These are phyloP conservation scores for Uronychia binucleata DNA, from an alignment of 73 alveolate species.

Conservation along the genomic window DNA sequence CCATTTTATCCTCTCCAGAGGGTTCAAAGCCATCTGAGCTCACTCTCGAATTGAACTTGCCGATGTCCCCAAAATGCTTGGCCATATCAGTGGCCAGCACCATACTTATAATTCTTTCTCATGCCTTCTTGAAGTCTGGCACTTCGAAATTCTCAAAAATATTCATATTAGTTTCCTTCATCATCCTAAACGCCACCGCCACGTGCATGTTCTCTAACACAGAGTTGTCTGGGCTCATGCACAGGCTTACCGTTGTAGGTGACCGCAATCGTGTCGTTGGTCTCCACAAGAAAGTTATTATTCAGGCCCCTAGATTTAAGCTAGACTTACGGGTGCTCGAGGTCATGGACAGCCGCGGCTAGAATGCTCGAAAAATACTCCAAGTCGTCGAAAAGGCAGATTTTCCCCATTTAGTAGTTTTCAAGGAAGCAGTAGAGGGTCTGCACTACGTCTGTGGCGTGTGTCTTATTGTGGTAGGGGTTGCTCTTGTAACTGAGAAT, in stretches of 20 bases:
- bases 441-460: conserved; percentile 86
- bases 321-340: conserved; percentile 83
- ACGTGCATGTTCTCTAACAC: not conserved
- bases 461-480: conserved; percentile 70
- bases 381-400: conserved; percentile 13
- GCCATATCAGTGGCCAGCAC: conserved; percentile 88
- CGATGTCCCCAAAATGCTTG: conserved; percentile 45
- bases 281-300: conserved; percentile 68
- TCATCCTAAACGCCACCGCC: not conserved
- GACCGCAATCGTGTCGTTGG: conserved; percentile 63
- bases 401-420: not conserved
- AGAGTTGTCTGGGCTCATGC: not conserved
- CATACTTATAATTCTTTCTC: conserved; percentile 79
- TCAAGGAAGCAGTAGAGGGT: conserved; percentile 9
- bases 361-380: conserved; percentile 24
- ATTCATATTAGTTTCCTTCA: conserved; percentile 33
- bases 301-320: conserved; percentile 76
- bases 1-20: conserved; percentile 32
- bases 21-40: not conserved
- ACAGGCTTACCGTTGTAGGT: conserved; percentile 63
- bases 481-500: not conserved
- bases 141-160: conserved; percentile 61
- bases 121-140: conserved; percentile 52
- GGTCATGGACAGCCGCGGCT: conserved; percentile 48
- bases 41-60: not conserved